phyloP scores from a whole-genome alignment of 106 monocot species.

The Platanthera guangdongensis region DNA sequence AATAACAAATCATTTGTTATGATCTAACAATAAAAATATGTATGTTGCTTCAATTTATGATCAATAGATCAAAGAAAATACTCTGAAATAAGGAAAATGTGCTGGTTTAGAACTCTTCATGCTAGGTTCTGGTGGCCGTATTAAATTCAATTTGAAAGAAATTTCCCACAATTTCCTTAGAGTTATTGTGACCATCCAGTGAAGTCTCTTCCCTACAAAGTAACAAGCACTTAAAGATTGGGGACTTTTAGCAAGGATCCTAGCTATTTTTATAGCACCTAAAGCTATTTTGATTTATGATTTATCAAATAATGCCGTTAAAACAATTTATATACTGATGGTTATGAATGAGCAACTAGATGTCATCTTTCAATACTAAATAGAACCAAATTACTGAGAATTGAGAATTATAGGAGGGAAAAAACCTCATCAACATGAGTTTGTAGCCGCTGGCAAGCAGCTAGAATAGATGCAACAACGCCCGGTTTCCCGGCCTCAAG shows the following conservation, averaged over 20 bases:
- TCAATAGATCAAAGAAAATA: background rate
- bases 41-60: background rate
- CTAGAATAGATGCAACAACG: constrained; percentile 77
- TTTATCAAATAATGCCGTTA: background rate
- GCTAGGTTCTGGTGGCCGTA: background rate
- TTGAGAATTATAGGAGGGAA: background rate
- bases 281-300: background rate
- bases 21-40: background rate
- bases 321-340: background rate
- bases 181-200: background rate
- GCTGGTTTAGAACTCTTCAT: background rate
- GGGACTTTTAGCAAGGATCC: background rate
- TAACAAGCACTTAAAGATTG: background rate
- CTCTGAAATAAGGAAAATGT: background rate
- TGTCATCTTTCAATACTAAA: background rate
- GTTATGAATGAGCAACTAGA: background rate
- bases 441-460: constrained; percentile 64
- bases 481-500: constrained; percentile 70
- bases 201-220: background rate
- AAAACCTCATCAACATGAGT: constrained; percentile 57
- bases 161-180: background rate
- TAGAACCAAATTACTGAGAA: background rate
- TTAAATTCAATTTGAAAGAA: background rate
- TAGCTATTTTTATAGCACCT: background rate
- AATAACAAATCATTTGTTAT: too few relatives aligned